Conservation (phyloP, 805 yeast genomes). For the Ogataea pilisensis region DNA sequence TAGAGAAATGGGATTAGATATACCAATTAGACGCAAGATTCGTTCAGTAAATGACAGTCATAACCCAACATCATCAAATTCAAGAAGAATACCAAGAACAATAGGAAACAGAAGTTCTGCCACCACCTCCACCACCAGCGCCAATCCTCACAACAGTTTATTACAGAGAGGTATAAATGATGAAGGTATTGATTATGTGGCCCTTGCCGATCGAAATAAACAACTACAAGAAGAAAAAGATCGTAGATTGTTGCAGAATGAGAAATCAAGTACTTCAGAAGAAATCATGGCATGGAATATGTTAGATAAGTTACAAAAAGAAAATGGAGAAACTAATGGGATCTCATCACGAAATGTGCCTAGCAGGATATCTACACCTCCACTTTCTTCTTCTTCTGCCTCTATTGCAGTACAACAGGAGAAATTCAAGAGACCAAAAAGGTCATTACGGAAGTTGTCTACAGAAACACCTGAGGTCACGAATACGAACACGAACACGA, state of each 20-base stretch:
- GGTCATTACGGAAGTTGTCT: slow-evolving; percentile 2
- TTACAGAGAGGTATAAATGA: slow-evolving; percentile 6
- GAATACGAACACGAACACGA: not conserved
- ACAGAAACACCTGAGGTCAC: too few species aligned
- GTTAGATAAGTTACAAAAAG: slow-evolving; percentile 21
- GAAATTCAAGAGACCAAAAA: slow-evolving; percentile 14
- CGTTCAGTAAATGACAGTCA: not conserved
- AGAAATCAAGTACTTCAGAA: slow-evolving; percentile 5
- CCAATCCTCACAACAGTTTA: too few species aligned
- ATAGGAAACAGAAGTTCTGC: slow-evolving; percentile 1
- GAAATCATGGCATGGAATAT: slow-evolving; percentile 29
- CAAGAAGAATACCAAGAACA: not conserved
- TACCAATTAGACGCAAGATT: slow-evolving; percentile 10
- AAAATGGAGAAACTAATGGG: slow-evolving; percentile 2
- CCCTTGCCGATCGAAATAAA: slow-evolving; percentile 20
- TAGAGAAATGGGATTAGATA: slow-evolving; percentile 16
- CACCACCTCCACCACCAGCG: too few species aligned
- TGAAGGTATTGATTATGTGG: slow-evolving; percentile 19
- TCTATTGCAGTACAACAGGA: not conserved
- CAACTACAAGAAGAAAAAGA: slow-evolving; percentile 10
- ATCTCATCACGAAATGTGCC: not conserved
- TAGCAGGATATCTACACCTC: not conserved
- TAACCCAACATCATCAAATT: not conserved
- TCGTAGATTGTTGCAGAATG: slow-evolving; percentile 2
- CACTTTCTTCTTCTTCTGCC: too few species aligned